These are phyloP conservation scores for Pterula multifida DNA, from an alignment of 1,284 basidiomycete species.

Conservation along the genomic window DNA sequence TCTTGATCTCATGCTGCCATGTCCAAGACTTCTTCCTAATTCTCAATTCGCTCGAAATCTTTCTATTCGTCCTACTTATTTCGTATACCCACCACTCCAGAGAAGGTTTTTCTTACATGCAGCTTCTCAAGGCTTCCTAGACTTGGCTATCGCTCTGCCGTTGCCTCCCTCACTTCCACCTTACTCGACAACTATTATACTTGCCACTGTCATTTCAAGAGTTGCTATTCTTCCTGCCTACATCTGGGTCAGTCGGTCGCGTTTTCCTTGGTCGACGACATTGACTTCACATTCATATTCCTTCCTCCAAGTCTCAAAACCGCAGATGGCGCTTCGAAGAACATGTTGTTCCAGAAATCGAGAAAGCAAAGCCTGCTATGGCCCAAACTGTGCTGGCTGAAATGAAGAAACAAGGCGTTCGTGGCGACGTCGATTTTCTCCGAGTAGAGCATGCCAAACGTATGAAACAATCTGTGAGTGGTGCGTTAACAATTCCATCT, in stretches of 20 bases:
- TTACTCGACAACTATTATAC: slow-evolving; percentile 70
- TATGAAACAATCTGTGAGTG: slow-evolving; percentile 28
- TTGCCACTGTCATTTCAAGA: slow-evolving; percentile 59
- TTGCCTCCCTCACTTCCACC: slow-evolving; percentile 51
- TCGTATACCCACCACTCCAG: slow-evolving; percentile 13
- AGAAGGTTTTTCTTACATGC: slow-evolving; percentile 24
- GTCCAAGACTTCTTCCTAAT: not conserved
- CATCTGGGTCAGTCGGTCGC: slow-evolving; percentile 58
- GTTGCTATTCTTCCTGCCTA: slow-evolving; percentile 63
- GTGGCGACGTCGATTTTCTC: slow-evolving; percentile 42
- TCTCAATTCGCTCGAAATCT: not conserved
- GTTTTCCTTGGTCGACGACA: slow-evolving; percentile 7
- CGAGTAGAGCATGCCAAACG: slow-evolving; percentile 35
- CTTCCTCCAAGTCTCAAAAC: slow-evolving; percentile 38
- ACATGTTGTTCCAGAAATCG: slow-evolving; percentile 55
- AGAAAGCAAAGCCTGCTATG: slow-evolving; percentile 38
- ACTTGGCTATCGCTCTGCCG: slow-evolving; percentile 58
- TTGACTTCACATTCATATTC: slow-evolving; percentile 7
- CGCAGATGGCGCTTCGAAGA: slow-evolving; percentile 57
- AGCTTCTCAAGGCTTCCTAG: slow-evolving; percentile 35
- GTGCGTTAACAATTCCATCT: slow-evolving; percentile 9
- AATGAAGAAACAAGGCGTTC: slow-evolving; percentile 45
- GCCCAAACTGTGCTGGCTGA: slow-evolving; percentile 38
- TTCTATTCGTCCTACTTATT: slow-evolving; percentile 18
- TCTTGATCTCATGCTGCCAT: slow-evolving; percentile 2